Evolutionary conservation across 306 rosid genomes (phyloP).

Genomic region (Cotoneaster glaucophyllus): DNA sequence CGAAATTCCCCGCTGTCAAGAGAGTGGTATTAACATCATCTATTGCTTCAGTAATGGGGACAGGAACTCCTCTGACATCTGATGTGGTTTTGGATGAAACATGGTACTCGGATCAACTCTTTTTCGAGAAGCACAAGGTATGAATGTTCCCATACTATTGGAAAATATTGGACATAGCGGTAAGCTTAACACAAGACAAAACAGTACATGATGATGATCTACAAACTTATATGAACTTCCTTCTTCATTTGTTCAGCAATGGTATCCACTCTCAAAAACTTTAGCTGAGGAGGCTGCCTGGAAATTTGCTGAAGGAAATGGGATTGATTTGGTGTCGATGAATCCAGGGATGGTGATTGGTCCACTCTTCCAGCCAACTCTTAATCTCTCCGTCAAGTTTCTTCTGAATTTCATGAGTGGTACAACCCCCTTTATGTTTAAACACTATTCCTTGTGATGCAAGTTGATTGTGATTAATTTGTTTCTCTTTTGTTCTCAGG

Average conservation of each 20-base stretch:
- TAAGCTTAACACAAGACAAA: too few species aligned
- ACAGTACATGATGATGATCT: neutral
- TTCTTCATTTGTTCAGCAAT: neutral
- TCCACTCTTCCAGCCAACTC: conserved; percentile 19
- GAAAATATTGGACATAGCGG: too few species aligned
- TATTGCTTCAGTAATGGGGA: too few species aligned
- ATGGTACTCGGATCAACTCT: too few species aligned
- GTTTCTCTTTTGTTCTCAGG: too few species aligned
- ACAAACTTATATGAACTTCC: neutral
- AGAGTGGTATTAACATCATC: neutral
- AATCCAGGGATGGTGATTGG: conserved; percentile 15
- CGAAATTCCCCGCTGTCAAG: too few species aligned
- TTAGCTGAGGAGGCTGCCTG: conserved; percentile 22
- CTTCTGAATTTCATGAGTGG: neutral
- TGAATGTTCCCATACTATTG: too few species aligned
- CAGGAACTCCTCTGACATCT: too few species aligned
- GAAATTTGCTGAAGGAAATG: conserved; percentile 20
- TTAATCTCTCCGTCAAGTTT: neutral
- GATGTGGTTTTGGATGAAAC: too few species aligned
- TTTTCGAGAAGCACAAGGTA: too few species aligned
- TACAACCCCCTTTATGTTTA: neutral
- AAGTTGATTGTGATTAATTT: too few species aligned
- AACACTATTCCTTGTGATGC: too few species aligned
- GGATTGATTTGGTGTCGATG: conserved; percentile 8
- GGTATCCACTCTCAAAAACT: conserved; percentile 17